These are phyloP conservation scores for Apiospora koreana DNA, from an alignment of 2,329 filamentous ascomycete species.

Conservation along the genomic window DNA sequence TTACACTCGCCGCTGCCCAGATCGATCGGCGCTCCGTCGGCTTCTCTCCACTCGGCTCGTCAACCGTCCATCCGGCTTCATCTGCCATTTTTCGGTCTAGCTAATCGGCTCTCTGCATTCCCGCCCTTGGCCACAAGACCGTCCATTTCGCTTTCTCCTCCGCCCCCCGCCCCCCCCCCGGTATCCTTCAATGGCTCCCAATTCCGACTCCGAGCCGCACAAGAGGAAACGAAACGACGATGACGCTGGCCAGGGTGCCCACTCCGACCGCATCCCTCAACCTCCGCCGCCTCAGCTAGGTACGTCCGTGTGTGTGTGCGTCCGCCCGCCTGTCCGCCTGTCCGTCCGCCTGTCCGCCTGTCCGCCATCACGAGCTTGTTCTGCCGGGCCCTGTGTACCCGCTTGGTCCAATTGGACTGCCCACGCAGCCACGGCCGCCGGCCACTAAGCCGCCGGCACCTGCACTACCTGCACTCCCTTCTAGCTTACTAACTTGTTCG, in stretches of 20 bases:
- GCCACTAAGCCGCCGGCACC: background rate
- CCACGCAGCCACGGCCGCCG: background rate
- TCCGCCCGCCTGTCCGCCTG: constrained; percentile 28
- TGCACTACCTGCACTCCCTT: background rate
- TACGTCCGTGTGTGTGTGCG: constrained; percentile 33
- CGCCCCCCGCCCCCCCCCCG: no score
- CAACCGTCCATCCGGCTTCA: background rate
- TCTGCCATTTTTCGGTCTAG: background rate
- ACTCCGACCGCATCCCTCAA: constrained; percentile 43
- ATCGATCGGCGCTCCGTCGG: constrained; percentile 2
- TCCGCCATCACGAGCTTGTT: background rate
- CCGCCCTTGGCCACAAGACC: background rate
- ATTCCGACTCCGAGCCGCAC: constrained; percentile 41
- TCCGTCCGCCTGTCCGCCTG: background rate
- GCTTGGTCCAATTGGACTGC: background rate
- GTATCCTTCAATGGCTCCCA: constrained; percentile 40
- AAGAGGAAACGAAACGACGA: constrained; percentile 50
- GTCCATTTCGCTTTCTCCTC: background rate
- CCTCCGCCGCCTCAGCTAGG: constrained; percentile 46
- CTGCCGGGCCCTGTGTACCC: background rate
- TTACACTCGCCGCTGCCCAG: background rate
- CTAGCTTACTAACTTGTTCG: background rate
- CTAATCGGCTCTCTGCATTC: constrained; percentile 1
- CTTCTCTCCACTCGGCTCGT: background rate
- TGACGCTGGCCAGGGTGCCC: constrained; percentile 41